Evolutionary conservation across 202 grass and related monocot genomes (phyloP), one percentile per base, ranked within the genome.

Genomic region (Tripidium arundinaceum): DNA sequence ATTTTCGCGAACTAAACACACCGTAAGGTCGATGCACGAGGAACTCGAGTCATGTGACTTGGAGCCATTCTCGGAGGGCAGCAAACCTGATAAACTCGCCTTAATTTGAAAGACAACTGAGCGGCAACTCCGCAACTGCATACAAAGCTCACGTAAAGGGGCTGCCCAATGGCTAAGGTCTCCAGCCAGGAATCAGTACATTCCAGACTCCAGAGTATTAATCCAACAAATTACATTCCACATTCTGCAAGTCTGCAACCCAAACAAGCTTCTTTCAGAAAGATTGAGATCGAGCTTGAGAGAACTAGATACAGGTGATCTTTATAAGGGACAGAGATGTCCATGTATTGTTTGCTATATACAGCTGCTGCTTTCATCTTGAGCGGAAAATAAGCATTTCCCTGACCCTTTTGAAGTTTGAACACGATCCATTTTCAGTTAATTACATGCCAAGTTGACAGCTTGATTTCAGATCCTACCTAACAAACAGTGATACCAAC

Each of bases 401-500:
- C 81, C 50, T 75, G 52, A 79, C 26, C 37, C 69, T 54, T n/a
- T 55, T 55, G 52, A 55, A 55, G 52, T 22, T 83, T 31, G 24
- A 65, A 50, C 28, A 42, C 60, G 73, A 38, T 62, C 73, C 72
- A 41, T 76, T 79, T n/a, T 74, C 71, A 75, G 80, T 72, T 91
- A 93, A 91, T 89, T 91, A 97, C 88, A 91, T 61, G 78, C 55
- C 77, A 87, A 28, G 65, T 26, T 42, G 76, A 80, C 68, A 84
- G 7, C 39, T 73, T 78, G 65, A 49, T 76, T 61, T 28, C 41
- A 69, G 68, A 60, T 65, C 42, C 88, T 98, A 98, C 24, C 84
- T 90, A 26, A 98, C 88, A 72, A 93, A 99, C 80, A 99, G 64
- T 5, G 96, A 93, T 8, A 84, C 84, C 66, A 99, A 70, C 76